These are phyloP conservation scores for Pseudogymnoascus sp. DNA, from an alignment of 2,329 filamentous ascomycete genomes.

Conservation along the genomic window DNA sequence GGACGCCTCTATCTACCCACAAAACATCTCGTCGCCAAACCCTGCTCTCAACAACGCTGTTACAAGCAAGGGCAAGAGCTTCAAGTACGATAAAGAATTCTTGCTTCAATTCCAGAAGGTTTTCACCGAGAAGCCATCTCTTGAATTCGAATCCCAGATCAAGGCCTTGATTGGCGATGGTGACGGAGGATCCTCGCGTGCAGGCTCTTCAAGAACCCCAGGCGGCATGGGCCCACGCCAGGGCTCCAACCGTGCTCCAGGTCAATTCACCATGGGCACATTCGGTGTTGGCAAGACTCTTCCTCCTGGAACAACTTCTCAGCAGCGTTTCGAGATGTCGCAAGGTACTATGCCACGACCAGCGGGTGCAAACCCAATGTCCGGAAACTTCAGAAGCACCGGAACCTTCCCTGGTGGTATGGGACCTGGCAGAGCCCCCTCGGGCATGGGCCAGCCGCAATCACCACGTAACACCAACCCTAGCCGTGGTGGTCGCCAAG, in stretches of 20 bases:
- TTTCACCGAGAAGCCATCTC: slow-evolving; percentile 91
- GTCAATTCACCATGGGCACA: slow-evolving; percentile 58
- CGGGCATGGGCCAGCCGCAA: slow-evolving; percentile 53
- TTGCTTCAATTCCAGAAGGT: slow-evolving; percentile 92
- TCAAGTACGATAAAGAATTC: slow-evolving; percentile 94
- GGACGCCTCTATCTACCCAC: slow-evolving; percentile 71
- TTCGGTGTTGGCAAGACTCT: slow-evolving; percentile 58
- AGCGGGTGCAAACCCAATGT: slow-evolving; percentile 44
- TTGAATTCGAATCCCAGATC: slow-evolving; percentile 89
- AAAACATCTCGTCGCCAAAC: slow-evolving; percentile 80
- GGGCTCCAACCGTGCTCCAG: slow-evolving; percentile 42
- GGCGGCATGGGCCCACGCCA: slow-evolving; percentile 40
- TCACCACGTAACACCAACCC: slow-evolving; percentile 55
- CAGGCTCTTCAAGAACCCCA: slow-evolving; percentile 54
- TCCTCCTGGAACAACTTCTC: slow-evolving; percentile 68
- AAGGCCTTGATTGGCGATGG: slow-evolving; percentile 76
- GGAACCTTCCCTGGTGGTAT: slow-evolving; percentile 54
- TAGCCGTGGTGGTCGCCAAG: slow-evolving; percentile 52
- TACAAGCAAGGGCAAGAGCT: slow-evolving; percentile 69
- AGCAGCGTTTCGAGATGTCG: slow-evolving; percentile 63
- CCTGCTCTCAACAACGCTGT: slow-evolving; percentile 78
- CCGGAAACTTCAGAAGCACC: slow-evolving; percentile 49
- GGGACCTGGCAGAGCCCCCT: slow-evolving; percentile 58
- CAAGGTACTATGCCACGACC: slow-evolving; percentile 43
- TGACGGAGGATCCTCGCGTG: slow-evolving; percentile 53